phyloP scores from a whole-genome alignment of 768 basidiomycete genomes.

The Lactarius indigo region DNA sequence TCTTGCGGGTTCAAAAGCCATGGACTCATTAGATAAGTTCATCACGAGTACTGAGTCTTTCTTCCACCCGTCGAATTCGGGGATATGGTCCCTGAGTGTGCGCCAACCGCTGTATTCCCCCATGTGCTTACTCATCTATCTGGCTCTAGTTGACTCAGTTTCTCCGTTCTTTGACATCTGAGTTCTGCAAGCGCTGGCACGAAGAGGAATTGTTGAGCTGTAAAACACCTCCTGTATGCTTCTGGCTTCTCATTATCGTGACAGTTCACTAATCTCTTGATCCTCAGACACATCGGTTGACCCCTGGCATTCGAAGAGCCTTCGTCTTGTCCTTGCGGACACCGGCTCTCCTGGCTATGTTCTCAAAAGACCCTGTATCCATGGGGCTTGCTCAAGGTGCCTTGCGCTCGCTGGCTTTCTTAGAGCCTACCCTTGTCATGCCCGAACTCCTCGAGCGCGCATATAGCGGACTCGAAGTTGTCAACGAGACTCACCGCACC shows the following conservation, averaged over 20 bases:
- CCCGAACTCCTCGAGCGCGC: slow-evolving; percentile 89
- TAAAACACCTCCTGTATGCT: slow-evolving; percentile 68
- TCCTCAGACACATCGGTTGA: slow-evolving; percentile 67
- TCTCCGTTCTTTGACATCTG: slow-evolving; percentile 64
- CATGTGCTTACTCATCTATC: slow-evolving; percentile 16
- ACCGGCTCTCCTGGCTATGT: slow-evolving; percentile 88
- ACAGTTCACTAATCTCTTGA: not conserved
- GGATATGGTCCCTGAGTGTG: slow-evolving; percentile 71
- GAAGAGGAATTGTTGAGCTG: slow-evolving; percentile 77
- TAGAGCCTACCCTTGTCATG: slow-evolving; percentile 85
- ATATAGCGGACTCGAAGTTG: slow-evolving; percentile 85
- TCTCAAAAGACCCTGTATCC: slow-evolving; percentile 78
- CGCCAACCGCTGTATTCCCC: slow-evolving; percentile 25
- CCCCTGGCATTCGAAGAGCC: slow-evolving; percentile 70
- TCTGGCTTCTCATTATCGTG: slow-evolving; percentile 3
- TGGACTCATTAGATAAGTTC: slow-evolving; percentile 83
- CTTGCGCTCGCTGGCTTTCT: slow-evolving; percentile 69
- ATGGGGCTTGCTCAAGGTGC: slow-evolving; percentile 78
- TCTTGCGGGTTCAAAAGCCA: slow-evolving; percentile 79
- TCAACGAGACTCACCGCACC: slow-evolving; percentile 94
- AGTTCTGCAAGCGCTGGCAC: slow-evolving; percentile 75
- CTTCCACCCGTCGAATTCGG: slow-evolving; percentile 94
- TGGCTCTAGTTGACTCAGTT: slow-evolving; percentile 56
- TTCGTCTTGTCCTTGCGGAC: slow-evolving; percentile 83
- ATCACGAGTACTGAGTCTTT: slow-evolving; percentile 91